A percentile compares a stretch with the other conserved stretches of the same genome.
Conservation (phyloP, 163 green algal genomes). For the Volvox carteri region DNA sequence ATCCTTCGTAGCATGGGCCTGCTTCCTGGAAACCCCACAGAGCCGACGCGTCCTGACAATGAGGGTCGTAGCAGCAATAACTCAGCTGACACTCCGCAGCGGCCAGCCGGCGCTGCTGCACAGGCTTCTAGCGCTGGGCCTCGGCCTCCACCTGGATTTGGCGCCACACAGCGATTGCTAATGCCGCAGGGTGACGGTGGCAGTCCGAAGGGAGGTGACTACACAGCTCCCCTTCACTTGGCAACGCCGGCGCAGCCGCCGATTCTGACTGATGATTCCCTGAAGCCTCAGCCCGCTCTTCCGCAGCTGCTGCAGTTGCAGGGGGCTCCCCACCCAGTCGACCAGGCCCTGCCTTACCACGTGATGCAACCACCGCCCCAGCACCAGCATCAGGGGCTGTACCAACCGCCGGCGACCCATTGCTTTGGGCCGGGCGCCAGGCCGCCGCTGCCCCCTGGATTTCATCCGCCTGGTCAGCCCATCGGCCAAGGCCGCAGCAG, state of each 20-base stretch:
- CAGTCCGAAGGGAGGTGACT: neutral
- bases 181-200: neutral
- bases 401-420: neutral
- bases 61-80: neutral
- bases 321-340: too few relatives aligned
- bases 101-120: neutral
- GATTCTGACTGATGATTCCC: too few relatives aligned
- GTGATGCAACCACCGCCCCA: neutral
- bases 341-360: too few relatives aligned
- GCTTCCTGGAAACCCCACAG: neutral
- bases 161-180: neutral
- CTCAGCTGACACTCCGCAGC: neutral
- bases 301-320: too few relatives aligned
- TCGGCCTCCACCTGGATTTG: neutral
- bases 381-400: neutral
- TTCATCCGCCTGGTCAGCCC: neutral
- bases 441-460: neutral
- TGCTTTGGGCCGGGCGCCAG: neutral
- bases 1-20: constrained; percentile 53
- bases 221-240: neutral
- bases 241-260: too few relatives aligned
- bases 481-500: neutral
- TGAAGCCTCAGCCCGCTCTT: too few relatives aligned
- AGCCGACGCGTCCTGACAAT: neutral
- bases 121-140: neutral